Evolutionary conservation across 2,329 filamentous ascomycete species (phyloP).

Genomic region (Fusarium brachygibbosum): DNA sequence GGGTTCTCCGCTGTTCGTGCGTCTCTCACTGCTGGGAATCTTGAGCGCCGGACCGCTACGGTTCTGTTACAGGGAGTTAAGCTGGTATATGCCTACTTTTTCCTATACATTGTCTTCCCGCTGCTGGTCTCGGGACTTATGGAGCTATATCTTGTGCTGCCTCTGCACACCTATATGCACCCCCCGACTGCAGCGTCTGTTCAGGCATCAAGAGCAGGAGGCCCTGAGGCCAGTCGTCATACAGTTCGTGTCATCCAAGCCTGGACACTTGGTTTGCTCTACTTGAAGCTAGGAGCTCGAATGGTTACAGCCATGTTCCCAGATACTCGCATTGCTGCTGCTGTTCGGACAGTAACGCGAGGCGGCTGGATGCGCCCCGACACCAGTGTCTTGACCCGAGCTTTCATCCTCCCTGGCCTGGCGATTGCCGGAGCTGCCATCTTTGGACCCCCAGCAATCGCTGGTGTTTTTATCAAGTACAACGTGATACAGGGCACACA

Average conservation of each 20-base stretch:
- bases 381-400: conserved; percentile 81
- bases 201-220: conserved; percentile 47
- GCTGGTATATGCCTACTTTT: conserved; percentile 80
- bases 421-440: conserved; percentile 74
- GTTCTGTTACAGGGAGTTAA: conserved; percentile 54
- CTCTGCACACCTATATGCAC: conserved; percentile 83
- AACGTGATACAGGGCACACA: conserved; percentile 36
- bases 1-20: conserved; percentile 48
- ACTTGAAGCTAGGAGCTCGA: conserved; percentile 83
- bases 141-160: conserved; percentile 90
- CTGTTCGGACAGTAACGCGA: conserved; percentile 79
- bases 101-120: conserved; percentile 84
- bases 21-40: conserved; percentile 43
- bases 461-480: conserved; percentile 53
- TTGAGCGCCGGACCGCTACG: conserved; percentile 46
- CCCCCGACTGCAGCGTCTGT: conserved; percentile 50
- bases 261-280: conserved; percentile 93
- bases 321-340: conserved; percentile 78
- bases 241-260: conserved; percentile 90
- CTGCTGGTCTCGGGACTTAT: conserved; percentile 82
- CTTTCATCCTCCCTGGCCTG: conserved; percentile 83
- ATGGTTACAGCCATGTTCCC: conserved; percentile 76
- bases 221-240: conserved; percentile 61
- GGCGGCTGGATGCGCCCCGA: conserved; percentile 86
- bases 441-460: conserved; percentile 72